Base-by-base conservation (phyloP, 768 basidiomycete species). In the Tulasnella sp. region DNA sequence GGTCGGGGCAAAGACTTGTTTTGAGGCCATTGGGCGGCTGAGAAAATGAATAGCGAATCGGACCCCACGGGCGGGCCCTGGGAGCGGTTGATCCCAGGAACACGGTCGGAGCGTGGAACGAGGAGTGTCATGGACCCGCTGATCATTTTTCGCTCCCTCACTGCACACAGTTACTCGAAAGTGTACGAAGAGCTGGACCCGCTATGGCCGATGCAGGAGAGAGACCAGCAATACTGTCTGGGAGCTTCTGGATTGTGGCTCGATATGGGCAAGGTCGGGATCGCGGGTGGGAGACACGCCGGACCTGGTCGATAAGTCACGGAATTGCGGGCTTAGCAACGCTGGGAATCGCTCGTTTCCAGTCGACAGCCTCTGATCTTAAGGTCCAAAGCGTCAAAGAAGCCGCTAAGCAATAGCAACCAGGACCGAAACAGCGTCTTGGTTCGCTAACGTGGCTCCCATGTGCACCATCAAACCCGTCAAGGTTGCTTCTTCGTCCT, bases 11-110 rank as follows among this genome's bases (percentile, higher is more conserved):
- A 14, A 16, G 62, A 24, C n/a, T n/a, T n/a, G n/a, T n/a, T 68
- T 68, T 68, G 62, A 68, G 62, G 62, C 62, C 62, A 68, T 68
- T 74, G 38, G 73, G 44, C 73, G 73, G 44, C 39, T 40, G 73
- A 46, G 73, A 74, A 40, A 46, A 74, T 46, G 73, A 74, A 40
- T 40, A 74, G 38, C 44, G 36, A 34, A 34, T 68, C 62, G 62
- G 62, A 68, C 62, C 62, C 62, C 62, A 74, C 44, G 73, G 24
- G 38, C 9, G n/a, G 14, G 73, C 73, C 73, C 39, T 40, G 73
- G 73, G 72, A 27, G 71, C 36, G 39, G 18, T 19, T 9, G 73
- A 40, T 38, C 31, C 73, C 44, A 74, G 73, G 38, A 40, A 46
- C 73, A 74, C 38, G 44, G 44, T 44, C 44, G 39, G 73, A 36